Evolutionary conservation across 116 monocot species (phyloP).

Genomic region (Cymodocea nodosa): DNA sequence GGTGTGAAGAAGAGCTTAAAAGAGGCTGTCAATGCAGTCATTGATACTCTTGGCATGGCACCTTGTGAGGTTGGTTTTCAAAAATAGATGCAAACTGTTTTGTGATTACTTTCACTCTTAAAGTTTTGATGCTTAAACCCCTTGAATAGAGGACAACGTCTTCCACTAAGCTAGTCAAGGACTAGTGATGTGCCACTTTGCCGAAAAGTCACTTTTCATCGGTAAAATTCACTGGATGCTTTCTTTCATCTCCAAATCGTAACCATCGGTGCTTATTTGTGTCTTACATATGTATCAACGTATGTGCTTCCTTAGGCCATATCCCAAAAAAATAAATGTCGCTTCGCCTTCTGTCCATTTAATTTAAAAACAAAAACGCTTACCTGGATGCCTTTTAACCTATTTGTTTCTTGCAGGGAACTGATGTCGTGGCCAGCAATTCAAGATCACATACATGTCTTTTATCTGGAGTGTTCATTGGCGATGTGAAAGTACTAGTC

Average conservation of each 20-base stretch:
- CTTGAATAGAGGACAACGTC: no score
- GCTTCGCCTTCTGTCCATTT: neutral
- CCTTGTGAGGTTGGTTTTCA: constrained; percentile 71
- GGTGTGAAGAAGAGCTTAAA: constrained; percentile 75
- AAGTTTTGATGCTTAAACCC: no score
- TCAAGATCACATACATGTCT: constrained; percentile 91
- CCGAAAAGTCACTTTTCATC: no score
- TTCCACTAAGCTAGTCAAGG: no score
- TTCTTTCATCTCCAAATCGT: no score
- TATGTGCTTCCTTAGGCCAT: neutral
- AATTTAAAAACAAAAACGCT: neutral
- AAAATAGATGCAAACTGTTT: no score
- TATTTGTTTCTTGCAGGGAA: constrained; percentile 38
- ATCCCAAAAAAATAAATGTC: no score
- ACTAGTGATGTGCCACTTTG: no score
- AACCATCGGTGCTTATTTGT: no score
- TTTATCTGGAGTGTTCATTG: constrained; percentile 82
- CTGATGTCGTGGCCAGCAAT: constrained; percentile 74
- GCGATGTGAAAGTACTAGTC: constrained; percentile 71
- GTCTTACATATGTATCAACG: no score
- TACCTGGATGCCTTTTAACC: neutral
- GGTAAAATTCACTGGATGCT: no score
- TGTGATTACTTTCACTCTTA: no score
- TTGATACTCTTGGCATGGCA: constrained; percentile 86
- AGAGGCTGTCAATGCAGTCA: constrained; percentile 83